A percentile compares a stretch with the other conserved stretches of the same genome.
Conservation (phyloP, 176 grass and related monocot species). For the Cenchrus americanus region DNA sequence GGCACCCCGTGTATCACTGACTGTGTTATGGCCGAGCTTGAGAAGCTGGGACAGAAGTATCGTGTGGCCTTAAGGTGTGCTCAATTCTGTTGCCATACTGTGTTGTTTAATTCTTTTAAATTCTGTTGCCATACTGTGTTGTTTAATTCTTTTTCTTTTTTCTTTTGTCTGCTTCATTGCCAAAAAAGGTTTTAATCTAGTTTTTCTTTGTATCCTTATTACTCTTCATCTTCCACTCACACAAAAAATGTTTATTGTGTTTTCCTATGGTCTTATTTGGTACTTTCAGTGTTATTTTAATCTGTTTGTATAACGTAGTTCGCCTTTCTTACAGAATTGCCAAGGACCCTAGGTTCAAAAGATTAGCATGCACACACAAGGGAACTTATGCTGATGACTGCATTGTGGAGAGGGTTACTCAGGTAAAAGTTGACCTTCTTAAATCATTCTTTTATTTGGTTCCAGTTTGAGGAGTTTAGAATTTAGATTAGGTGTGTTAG, state of each 20-base stretch:
- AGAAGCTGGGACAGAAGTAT: constrained; percentile 95
- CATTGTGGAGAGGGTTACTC: constrained; percentile 92
- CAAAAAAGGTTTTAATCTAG: not conserved
- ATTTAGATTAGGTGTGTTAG: too few relatives aligned
- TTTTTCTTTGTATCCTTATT: not conserved
- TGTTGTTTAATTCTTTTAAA: not conserved
- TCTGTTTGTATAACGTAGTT: not conserved
- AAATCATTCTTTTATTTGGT: not conserved
- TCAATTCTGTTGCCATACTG: not conserved
- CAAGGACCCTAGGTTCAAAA: constrained; percentile 92
- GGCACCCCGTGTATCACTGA: constrained; percentile 93
- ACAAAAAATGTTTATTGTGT: not conserved
- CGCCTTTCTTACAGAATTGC: constrained; percentile 64
- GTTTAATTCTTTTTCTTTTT: not conserved
- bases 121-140: not conserved
- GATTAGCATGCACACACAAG: constrained; percentile 92
- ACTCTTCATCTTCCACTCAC: not conserved
- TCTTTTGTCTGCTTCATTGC: not conserved
- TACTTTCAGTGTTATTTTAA: not conserved
- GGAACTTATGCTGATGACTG: constrained; percentile 99
- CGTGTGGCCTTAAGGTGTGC: constrained; percentile 82
- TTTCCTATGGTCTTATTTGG: not conserved
- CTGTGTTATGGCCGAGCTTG: constrained; percentile 96
- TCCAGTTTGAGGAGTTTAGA: not conserved
- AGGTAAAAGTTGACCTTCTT: constrained; percentile 53